phyloP scores from a whole-genome alignment of 192 early-diverging fungal species.

The Gryganskiella cystojenkinii region DNA sequence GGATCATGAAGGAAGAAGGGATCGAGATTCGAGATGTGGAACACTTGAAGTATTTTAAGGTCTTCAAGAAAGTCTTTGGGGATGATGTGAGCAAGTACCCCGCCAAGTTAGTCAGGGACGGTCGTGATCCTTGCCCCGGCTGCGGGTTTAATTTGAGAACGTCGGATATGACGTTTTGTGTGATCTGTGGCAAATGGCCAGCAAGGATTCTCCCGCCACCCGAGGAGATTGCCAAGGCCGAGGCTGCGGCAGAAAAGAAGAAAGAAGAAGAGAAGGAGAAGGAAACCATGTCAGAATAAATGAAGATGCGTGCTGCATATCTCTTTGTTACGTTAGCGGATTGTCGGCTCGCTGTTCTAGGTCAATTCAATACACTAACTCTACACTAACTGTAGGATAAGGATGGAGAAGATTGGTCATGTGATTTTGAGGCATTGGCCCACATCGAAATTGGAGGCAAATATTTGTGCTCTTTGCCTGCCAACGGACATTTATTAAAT shows the following conservation, averaged over 20 bases:
- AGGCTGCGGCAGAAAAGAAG: background rate
- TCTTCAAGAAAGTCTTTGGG: constrained; percentile 61
- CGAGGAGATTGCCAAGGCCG: constrained; percentile 32
- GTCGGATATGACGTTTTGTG: constrained; percentile 68
- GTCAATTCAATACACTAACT: too few species aligned
- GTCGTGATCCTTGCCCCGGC: constrained; percentile 65
- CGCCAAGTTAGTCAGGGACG: constrained; percentile 48
- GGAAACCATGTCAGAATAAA: background rate
- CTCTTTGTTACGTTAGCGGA: too few species aligned
- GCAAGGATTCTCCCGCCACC: constrained; percentile 50
- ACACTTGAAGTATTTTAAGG: constrained; percentile 68
- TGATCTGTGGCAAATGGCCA: constrained; percentile 73
- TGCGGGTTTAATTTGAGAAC: constrained; percentile 70
- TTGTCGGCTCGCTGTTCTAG: too few species aligned
- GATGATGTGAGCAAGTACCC: constrained; percentile 24
- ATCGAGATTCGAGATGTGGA: constrained; percentile 72
- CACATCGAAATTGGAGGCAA: background rate
- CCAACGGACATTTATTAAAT: background rate
- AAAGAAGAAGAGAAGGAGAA: background rate
- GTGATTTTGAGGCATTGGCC: too few species aligned
- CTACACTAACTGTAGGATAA: too few species aligned
- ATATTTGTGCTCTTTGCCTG: background rate
- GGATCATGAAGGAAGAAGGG: constrained; percentile 54
- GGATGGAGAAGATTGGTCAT: background rate
- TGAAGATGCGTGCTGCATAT: background rate